These are phyloP conservation scores for Triangularia verruculosa DNA, from an alignment of 2,329 filamentous ascomycete genomes.

Conservation along the genomic window DNA sequence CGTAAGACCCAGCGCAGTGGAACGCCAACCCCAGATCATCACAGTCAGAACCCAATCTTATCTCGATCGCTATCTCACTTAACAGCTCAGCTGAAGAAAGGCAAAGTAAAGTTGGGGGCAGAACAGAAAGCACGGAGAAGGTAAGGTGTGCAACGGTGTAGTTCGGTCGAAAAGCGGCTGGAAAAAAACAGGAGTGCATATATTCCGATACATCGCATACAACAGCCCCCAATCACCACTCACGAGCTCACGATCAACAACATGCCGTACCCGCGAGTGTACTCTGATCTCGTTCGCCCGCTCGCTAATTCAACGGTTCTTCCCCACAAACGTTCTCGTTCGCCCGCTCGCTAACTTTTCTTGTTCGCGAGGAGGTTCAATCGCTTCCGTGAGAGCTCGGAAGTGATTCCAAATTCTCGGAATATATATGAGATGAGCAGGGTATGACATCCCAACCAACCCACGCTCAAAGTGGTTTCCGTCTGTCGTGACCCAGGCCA, in stretches of 20 bases:
- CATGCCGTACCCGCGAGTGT: neutral
- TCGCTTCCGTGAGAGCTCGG: neutral
- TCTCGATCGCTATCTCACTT: neutral
- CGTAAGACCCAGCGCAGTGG: neutral
- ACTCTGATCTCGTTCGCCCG: neutral
- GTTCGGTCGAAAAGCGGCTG: neutral
- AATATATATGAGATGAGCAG: neutral
- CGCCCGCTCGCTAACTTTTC: too few species aligned
- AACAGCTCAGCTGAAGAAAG: neutral
- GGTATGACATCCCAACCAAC: neutral
- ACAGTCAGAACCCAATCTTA: conserved; percentile 3
- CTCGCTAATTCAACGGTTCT: too few species aligned
- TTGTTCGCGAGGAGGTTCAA: neutral
- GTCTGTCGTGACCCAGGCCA: neutral
- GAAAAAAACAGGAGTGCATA: neutral
- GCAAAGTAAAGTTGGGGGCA: neutral
- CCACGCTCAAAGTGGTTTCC: neutral
- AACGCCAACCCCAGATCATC: neutral
- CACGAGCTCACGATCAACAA: neutral
- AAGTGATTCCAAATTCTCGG: neutral
- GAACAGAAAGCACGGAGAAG: neutral
- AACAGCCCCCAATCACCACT: neutral
- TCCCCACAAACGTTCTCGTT: too few species aligned
- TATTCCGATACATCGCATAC: neutral
- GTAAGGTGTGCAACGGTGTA: neutral